These are phyloP conservation scores for Penicillium tannophilum DNA, from an alignment of 495 filamentous ascomycete genomes.

Conservation along the genomic window DNA sequence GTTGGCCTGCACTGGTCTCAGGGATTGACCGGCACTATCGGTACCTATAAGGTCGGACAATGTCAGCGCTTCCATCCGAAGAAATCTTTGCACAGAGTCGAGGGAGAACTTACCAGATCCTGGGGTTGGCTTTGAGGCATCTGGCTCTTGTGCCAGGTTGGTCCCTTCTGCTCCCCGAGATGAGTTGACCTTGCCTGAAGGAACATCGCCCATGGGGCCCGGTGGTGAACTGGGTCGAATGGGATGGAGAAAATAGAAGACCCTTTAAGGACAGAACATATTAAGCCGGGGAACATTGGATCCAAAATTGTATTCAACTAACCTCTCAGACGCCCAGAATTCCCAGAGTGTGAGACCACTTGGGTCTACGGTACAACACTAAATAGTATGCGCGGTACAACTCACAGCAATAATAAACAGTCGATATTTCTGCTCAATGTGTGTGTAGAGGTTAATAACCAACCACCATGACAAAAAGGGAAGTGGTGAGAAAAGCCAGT, in stretches of 20 bases:
- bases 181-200: slow-evolving; percentile 29
- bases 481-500: not conserved
- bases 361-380: slow-evolving; percentile 6
- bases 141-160: slow-evolving; percentile 17
- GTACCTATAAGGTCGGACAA: slow-evolving; percentile 19
- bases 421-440: not conserved
- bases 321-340: not conserved
- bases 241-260: not conserved
- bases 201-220: slow-evolving; percentile 40
- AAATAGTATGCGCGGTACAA: not conserved
- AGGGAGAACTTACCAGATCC: slow-evolving; percentile 31
- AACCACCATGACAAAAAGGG: not conserved
- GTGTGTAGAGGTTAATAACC: not conserved
- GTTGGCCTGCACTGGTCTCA: slow-evolving; percentile 27
- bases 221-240: slow-evolving; percentile 10
- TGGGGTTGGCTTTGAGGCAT: slow-evolving; percentile 15
- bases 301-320: not conserved
- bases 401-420: not conserved
- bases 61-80: slow-evolving; percentile 14
- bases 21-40: slow-evolving; percentile 14
- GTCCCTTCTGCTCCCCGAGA: slow-evolving; percentile 22
- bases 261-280: not conserved
- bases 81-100: not conserved
- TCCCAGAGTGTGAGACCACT: slow-evolving; percentile 3
- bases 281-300: not conserved